A percentile compares a stretch with the other conserved stretches of the same genome.
Conservation (phyloP, 441 rosid genomes). For the Capsella rubella region DNA sequence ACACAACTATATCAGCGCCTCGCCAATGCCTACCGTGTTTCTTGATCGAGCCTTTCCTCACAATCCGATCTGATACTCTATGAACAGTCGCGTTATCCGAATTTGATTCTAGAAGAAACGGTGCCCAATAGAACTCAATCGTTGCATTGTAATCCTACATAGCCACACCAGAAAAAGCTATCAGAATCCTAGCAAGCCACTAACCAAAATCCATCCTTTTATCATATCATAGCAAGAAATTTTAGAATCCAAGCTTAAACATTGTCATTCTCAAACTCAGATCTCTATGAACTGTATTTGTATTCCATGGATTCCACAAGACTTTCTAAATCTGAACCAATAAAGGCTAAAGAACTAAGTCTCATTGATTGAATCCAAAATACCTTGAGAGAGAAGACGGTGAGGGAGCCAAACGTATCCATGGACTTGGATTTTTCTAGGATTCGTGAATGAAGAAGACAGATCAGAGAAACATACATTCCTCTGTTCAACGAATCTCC, state of each 20-base stretch:
- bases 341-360: neutral
- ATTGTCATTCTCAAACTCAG: conserved; percentile 16
- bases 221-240: neutral
- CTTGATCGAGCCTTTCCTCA: conserved; percentile 74
- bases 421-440: conserved; percentile 76
- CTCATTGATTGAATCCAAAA: neutral
- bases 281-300: conserved; percentile 8
- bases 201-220: too few relatives aligned
- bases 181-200: neutral
- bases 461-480: conserved; percentile 75
- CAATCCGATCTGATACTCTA: conserved; percentile 76
- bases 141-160: conserved; percentile 86
- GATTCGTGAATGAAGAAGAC: conserved; percentile 76
- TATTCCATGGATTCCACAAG: neutral
- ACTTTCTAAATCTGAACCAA: conserved; percentile 28
- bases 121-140: conserved; percentile 97
- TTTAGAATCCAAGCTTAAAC: neutral
- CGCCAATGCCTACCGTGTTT: conserved; percentile 86
- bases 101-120: conserved; percentile 91
- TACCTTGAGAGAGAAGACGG: conserved; percentile 80
- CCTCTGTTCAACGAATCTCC: conserved; percentile 96
- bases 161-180: neutral
- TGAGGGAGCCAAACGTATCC: conserved; percentile 74
- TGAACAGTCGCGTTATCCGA: conserved; percentile 80
- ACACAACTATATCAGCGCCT: conserved; percentile 77